These are phyloP conservation scores for Fraxinus sp. DNA, from an alignment of 305 asterid species.

Conservation along the genomic window DNA sequence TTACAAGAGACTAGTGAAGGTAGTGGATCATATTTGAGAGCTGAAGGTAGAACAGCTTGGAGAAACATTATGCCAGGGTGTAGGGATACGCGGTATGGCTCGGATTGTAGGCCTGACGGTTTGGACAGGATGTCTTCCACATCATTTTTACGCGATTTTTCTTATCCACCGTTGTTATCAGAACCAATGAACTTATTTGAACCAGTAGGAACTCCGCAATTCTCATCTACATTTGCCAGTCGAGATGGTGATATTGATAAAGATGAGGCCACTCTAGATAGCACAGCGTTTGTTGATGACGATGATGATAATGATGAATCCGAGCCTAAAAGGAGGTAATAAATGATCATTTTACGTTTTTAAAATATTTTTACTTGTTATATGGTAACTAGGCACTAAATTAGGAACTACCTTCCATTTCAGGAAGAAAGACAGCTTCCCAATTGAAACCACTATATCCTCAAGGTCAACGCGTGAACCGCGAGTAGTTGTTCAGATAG, in stretches of 20 bases:
- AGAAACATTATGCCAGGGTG: slow-evolving; percentile 9
- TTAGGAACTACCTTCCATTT: background rate
- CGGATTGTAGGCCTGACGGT: slow-evolving; percentile 33
- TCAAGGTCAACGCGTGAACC: slow-evolving; percentile 68
- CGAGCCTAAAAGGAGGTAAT: slow-evolving; percentile 60
- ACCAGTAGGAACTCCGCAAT: slow-evolving; percentile 29
- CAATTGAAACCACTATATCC: slow-evolving; percentile 37
- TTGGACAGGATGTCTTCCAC: slow-evolving; percentile 29
- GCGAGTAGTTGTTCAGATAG: slow-evolving; percentile 63
- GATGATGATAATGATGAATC: slow-evolving; percentile 50
- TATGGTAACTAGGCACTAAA: background rate
- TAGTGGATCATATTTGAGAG: slow-evolving; percentile 19
- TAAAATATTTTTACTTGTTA: background rate
- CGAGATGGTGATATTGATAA: slow-evolving; percentile 37
- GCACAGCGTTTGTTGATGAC: slow-evolving; percentile 28
- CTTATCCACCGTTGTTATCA: slow-evolving; percentile 27
- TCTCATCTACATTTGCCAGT: slow-evolving; percentile 29
- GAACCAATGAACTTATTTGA: slow-evolving; percentile 30
- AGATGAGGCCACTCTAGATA: slow-evolving; percentile 43
- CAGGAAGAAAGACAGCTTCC: slow-evolving; percentile 55
- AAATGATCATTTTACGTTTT: background rate
- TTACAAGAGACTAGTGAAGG: slow-evolving; percentile 28
- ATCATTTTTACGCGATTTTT: slow-evolving; percentile 30
- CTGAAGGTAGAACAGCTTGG: slow-evolving; percentile 25
- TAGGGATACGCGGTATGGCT: slow-evolving; percentile 20